These are phyloP conservation scores for Kwoniella mangroviensis DNA, from an alignment of 768 basidiomycete species.

Conservation along the genomic window DNA sequence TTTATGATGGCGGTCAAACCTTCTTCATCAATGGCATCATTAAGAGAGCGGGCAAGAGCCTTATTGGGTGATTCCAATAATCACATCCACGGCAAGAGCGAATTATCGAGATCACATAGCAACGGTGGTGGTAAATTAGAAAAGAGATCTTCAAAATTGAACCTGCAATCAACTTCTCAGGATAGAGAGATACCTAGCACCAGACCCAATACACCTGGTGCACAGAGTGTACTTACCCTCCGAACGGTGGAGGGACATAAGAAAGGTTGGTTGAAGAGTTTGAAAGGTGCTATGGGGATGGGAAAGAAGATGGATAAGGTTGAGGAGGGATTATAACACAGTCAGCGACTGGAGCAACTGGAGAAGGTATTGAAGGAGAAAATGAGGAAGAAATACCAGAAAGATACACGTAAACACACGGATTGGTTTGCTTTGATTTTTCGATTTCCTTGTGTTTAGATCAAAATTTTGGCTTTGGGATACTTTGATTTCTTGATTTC, in stretches of 20 bases:
- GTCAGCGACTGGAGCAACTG: no score
- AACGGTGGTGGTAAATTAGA: slow-evolving; percentile 1
- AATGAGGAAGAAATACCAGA: not conserved
- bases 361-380: no score
- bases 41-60: slow-evolving; percentile 41
- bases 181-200: not conserved
- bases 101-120: not conserved
- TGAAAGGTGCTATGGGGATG: slow-evolving; percentile 34
- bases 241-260: slow-evolving; percentile 9
- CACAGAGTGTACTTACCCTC: slow-evolving; percentile 19
- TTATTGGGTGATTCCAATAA: slow-evolving; percentile 23
- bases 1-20: slow-evolving; percentile 30
- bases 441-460: not conserved
- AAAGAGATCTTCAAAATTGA: slow-evolving; percentile 32
- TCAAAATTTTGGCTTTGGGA: not conserved
- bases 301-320: slow-evolving; percentile 30
- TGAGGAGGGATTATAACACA: slow-evolving; percentile 12
- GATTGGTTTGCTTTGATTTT: not conserved
- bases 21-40: slow-evolving; percentile 39
- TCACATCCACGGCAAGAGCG: not conserved
- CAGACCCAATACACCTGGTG: slow-evolving; percentile 31
- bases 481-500: slow-evolving; percentile 1
- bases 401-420: not conserved
- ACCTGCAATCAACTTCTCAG: not conserved
- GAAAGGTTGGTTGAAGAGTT: slow-evolving; percentile 26